Evolutionary conservation across 106 monocot genomes (phyloP).

Genomic region (Iris macrosiphon): DNA sequence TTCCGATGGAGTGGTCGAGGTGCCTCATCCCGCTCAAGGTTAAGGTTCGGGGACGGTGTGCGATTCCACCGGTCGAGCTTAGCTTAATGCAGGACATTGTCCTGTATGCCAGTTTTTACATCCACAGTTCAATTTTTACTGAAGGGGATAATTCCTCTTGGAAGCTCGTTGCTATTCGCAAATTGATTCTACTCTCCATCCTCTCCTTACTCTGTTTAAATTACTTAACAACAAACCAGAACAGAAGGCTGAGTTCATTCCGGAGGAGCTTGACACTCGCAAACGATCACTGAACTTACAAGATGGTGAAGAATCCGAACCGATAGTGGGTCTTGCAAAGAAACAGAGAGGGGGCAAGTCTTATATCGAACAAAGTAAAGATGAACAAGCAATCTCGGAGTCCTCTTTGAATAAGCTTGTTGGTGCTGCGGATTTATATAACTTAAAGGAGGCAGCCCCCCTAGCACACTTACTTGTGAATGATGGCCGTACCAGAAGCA

Average conservation of each 20-base stretch:
- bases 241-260: conserved; percentile 74
- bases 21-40: conserved; percentile 78
- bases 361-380: conserved; percentile 47
- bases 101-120: conserved; percentile 74
- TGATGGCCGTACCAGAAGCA: conserved; percentile 80
- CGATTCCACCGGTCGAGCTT: conserved; percentile 30
- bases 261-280: conserved; percentile 53
- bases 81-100: conserved; percentile 64
- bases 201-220: conserved; percentile 55
- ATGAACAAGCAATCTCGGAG: conserved; percentile 79
- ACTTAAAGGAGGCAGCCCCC: conserved; percentile 70
- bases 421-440: conserved; percentile 55
- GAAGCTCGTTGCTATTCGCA: conserved; percentile 28
- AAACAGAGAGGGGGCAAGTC: conserved; percentile 25
- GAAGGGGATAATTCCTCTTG: conserved; percentile 43
- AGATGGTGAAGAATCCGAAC: conserved; percentile 22
- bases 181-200: conserved; percentile 33
- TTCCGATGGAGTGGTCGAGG: conserved; percentile 64
- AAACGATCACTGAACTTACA: conserved; percentile 47
- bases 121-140: conserved; percentile 65
- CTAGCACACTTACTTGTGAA: conserved; percentile 40
- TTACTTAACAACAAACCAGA: conserved; percentile 54
- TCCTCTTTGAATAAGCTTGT: conserved; percentile 79
- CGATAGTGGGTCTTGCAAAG: conserved; percentile 44
- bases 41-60: conserved; percentile 46